Conservation (phyloP, 306 rosid genomes). For the Canavalia ensiformis region DNA sequence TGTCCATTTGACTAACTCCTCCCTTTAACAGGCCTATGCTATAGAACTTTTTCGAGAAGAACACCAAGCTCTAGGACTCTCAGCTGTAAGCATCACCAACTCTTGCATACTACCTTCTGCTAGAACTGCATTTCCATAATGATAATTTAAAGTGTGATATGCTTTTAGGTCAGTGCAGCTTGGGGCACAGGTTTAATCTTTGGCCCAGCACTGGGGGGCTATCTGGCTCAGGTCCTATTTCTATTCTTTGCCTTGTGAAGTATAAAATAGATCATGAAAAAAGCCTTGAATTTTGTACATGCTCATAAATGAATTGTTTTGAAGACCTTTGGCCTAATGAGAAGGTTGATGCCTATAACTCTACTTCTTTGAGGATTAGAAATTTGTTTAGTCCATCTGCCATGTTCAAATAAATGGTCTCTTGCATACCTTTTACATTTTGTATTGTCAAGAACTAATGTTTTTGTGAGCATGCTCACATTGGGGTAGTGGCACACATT, state of each 20-base stretch:
- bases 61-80: slow-evolving; percentile 80
- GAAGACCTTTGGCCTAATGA: background rate
- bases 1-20: slow-evolving; percentile 38
- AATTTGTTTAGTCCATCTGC: background rate
- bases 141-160: slow-evolving; percentile 36
- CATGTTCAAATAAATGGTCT: background rate
- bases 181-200: slow-evolving; percentile 83
- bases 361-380: background rate
- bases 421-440: background rate
- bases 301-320: background rate
- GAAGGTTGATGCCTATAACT: background rate
- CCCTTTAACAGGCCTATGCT: slow-evolving; percentile 76
- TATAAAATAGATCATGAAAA: slow-evolving; percentile 2
- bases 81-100: slow-evolving; percentile 67
- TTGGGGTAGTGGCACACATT: background rate
- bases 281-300: background rate
- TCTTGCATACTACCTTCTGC: slow-evolving; percentile 16
- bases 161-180: slow-evolving; percentile 75
- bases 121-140: background rate
- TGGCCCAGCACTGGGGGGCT: slow-evolving; percentile 95
- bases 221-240: slow-evolving; percentile 81
- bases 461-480: background rate
- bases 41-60: slow-evolving; percentile 75
- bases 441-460: background rate
- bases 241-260: background rate